Evolutionary conservation across 805 yeast genomes (phyloP).

Genomic region (Candida tammaniensis): DNA sequence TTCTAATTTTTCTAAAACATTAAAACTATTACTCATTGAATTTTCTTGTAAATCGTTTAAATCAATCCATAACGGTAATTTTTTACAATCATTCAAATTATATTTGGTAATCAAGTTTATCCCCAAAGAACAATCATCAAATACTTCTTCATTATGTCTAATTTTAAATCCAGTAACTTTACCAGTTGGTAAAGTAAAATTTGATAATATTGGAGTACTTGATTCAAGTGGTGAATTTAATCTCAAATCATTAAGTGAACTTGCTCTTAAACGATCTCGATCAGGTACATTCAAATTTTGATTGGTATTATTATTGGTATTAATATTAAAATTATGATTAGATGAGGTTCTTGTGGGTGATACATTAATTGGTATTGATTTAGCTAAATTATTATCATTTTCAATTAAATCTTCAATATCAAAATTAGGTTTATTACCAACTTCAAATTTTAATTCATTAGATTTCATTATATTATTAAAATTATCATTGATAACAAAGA

Average conservation of each 20-base stretch:
- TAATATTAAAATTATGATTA: not conserved
- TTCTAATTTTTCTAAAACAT: conserved; percentile 66
- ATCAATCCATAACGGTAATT: conserved; percentile 31
- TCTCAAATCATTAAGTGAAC: conserved; percentile 16
- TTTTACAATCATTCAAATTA: not conserved
- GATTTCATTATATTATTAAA: conserved; percentile 17
- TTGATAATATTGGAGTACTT: conserved; percentile 43
- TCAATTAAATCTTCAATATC: conserved; percentile 9
- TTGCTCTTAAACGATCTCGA: conserved; percentile 15
- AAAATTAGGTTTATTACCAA: conserved; percentile 12
- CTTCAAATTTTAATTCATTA: conserved; percentile 2
- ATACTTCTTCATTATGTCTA: conserved; percentile 53
- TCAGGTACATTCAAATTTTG: not conserved
- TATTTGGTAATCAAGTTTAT: conserved; percentile 13
- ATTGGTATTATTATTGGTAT: not conserved
- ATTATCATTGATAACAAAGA: conserved; percentile 8
- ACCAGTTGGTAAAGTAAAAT: conserved; percentile 49
- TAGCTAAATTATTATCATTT: conserved; percentile 8
- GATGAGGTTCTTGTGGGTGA: conserved; percentile 4
- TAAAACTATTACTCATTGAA: conserved; percentile 40
- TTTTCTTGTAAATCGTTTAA: conserved; percentile 11
- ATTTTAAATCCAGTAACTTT: conserved; percentile 30
- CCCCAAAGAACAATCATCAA: conserved; percentile 34
- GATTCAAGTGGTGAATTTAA: conserved; percentile 9
- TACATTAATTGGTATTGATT: conserved; percentile 5